Conservation (phyloP, 306 rosid species). For the Boehmeria nivea region DNA sequence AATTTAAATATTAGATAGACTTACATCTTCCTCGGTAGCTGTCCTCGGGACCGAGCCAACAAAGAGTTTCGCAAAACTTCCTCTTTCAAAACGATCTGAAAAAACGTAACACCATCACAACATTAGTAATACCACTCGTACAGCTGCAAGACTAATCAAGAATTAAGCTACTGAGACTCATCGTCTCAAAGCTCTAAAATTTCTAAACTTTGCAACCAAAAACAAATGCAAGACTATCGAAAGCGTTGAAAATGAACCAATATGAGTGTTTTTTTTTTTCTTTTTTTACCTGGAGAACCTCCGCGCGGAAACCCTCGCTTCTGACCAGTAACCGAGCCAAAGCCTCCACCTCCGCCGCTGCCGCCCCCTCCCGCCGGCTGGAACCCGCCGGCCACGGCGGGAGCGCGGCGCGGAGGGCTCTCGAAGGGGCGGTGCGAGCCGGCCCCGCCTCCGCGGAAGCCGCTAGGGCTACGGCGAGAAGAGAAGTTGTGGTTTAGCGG, state of each 20-base stretch:
- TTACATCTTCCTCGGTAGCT: constrained; percentile 81
- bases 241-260: not conserved
- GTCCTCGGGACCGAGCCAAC: constrained; percentile 92
- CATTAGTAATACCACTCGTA: too few species aligned
- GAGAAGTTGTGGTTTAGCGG: constrained; percentile 29
- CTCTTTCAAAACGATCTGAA: constrained; percentile 56
- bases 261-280: not conserved
- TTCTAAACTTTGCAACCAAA: too few species aligned
- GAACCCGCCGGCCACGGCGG: constrained; percentile 20
- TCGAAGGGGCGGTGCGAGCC: constrained; percentile 44
- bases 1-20: constrained; percentile 7
- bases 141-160: too few species aligned
- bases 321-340: constrained; percentile 60
- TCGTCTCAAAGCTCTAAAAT: too few species aligned
- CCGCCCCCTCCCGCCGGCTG: constrained; percentile 27
- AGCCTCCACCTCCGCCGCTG: constrained; percentile 36
- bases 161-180: too few species aligned
- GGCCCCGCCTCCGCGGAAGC: constrained; percentile 36
- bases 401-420: constrained; percentile 54
- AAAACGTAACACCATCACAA: too few species aligned
- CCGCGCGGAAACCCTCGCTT: constrained; percentile 72
- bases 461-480: constrained; percentile 45
- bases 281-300: constrained; percentile 56
- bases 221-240: not conserved
- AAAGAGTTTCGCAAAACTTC: constrained; percentile 80